phyloP scores from a whole-genome alignment of 345 rosid species.

The Trapa incisa region DNA sequence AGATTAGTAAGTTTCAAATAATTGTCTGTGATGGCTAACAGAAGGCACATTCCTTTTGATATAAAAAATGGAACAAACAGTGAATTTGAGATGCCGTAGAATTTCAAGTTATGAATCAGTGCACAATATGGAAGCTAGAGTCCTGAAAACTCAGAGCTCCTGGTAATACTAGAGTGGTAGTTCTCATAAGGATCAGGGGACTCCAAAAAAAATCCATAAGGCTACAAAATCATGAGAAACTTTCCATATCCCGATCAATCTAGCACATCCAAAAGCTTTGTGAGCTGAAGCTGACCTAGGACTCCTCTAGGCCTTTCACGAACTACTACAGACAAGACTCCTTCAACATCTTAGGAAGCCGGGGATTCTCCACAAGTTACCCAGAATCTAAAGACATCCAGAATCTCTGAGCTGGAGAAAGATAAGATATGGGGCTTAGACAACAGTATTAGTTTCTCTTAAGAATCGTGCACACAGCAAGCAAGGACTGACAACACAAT shows the following conservation, averaged over 20 bases:
- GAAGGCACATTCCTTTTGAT: neutral
- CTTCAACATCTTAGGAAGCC: neutral
- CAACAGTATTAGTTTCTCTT: neutral
- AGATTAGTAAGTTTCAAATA: neutral
- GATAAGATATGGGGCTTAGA: neutral
- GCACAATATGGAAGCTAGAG: neutral
- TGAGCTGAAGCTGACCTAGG: neutral
- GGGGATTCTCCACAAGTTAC: neutral
- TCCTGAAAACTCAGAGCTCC: neutral
- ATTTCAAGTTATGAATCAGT: neutral
- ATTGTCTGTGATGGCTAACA: neutral
- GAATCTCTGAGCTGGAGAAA: slow-evolving; percentile 46
- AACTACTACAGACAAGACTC: neutral
- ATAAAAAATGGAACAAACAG: neutral
- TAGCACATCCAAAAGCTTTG: neutral
- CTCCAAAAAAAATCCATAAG: neutral
- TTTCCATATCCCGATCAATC: neutral
- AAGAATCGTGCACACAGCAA: neutral
- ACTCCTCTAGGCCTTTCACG: slow-evolving; percentile 1
- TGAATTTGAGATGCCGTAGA: neutral
- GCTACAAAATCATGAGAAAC: neutral
- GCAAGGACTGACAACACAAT: no score
- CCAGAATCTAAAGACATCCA: neutral
- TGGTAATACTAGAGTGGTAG: neutral
- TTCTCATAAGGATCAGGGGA: neutral